A percentile compares a stretch with the other conserved stretches of the same genome.
These are phyloP conservation scores for Globisporangium perplexum DNA, from an alignment of 352 stramenopile species.

Conservation along the genomic window DNA sequence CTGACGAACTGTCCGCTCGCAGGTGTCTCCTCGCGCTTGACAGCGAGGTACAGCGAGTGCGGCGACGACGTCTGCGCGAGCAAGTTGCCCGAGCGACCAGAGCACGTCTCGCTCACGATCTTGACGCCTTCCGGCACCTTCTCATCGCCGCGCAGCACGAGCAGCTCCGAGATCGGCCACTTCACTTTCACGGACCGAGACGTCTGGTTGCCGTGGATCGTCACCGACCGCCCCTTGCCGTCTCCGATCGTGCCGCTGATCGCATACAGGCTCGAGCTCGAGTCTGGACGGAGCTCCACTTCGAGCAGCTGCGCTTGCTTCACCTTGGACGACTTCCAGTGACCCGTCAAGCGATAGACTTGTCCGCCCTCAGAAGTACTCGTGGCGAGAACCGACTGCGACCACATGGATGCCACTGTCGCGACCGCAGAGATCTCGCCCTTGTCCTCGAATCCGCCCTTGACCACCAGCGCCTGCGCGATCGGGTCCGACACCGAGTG, in stretches of 20 bases:
- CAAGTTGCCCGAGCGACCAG: constrained; percentile 62
- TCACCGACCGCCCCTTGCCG: constrained; percentile 40
- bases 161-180: constrained; percentile 69
- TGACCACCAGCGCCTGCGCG: constrained; percentile 45
- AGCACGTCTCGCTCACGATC: constrained; percentile 65
- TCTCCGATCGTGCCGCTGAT: constrained; percentile 74
- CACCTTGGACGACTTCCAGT: constrained; percentile 71
- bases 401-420: constrained; percentile 36
- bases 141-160: constrained; percentile 72
- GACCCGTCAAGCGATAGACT: constrained; percentile 55
- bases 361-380: constrained; percentile 10
- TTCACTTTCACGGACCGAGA: constrained; percentile 57
- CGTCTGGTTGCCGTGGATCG: constrained; percentile 55
- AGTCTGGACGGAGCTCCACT: constrained; percentile 51
- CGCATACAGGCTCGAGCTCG: constrained; percentile 23
- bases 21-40: constrained; percentile 57
- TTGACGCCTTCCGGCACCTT: constrained; percentile 63
- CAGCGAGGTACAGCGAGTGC: constrained; percentile 65
- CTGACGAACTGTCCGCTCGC: constrained; percentile 39
- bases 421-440: constrained; percentile 59
- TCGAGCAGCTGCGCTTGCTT: constrained; percentile 72
- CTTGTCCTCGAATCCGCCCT: constrained; percentile 64
- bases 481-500: constrained; percentile 53
- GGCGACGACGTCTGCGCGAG: constrained; percentile 68
- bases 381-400: constrained; percentile 19